phyloP scores from a whole-genome alignment of 2,329 filamentous ascomycete genomes.

The Epichloe typhina region DNA sequence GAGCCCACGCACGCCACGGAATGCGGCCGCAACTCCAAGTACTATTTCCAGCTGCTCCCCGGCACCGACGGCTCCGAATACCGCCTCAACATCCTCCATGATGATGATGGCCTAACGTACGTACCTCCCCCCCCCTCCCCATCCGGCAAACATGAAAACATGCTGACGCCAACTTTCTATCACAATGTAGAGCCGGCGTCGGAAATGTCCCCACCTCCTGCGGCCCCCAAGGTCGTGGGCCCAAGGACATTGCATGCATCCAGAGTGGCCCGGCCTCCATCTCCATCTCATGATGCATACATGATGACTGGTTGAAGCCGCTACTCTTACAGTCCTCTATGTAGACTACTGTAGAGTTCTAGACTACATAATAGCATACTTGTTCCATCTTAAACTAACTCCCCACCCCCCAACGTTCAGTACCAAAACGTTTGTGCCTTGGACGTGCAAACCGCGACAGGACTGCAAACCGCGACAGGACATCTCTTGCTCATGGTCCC shows the following conservation, averaged over 20 bases:
- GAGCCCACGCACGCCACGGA: conserved; percentile 9
- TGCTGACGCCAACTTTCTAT: background rate
- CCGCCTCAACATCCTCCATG: background rate
- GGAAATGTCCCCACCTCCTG: background rate
- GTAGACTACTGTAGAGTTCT: no score
- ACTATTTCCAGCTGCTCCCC: conserved; percentile 14
- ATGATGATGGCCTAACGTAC: conserved; percentile 8
- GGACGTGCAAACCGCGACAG: no score
- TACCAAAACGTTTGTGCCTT: no score
- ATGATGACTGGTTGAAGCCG: no score
- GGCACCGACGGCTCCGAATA: conserved; percentile 2
- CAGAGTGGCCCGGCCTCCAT: no score
- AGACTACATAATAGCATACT: no score
- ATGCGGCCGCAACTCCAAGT: conserved; percentile 14
- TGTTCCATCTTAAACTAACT: no score
- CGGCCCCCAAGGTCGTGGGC: fast-evolving
- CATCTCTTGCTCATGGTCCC: no score
- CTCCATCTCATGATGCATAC: no score
- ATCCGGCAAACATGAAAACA: background rate
- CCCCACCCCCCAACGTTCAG: no score
- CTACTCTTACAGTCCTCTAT: no score
- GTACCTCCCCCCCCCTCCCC: background rate
- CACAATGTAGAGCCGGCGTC: fast-evolving
- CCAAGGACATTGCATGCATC: fast-evolving
- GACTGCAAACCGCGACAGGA: no score